Percentiles rank a stretch among this genome's conserved stretches.
These are phyloP conservation scores for Hebeloma cylindrosporum DNA, from an alignment of 768 basidiomycete species.

Conservation along the genomic window DNA sequence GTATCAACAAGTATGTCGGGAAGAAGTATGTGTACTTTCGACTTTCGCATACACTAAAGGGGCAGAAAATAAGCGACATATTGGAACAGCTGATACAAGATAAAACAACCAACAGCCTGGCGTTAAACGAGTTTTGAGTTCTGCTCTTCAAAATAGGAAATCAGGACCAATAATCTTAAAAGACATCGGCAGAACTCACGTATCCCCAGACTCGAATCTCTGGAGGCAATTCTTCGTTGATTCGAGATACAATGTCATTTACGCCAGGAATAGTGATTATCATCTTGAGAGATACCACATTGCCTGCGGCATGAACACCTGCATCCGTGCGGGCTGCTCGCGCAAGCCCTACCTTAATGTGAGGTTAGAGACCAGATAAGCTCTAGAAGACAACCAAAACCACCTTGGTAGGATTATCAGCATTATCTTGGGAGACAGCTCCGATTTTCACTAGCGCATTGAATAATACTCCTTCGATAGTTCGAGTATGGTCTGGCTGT, in stretches of 20 bases:
- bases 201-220: slow-evolving; percentile 93
- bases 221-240: slow-evolving; percentile 88
- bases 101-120: slow-evolving; percentile 54
- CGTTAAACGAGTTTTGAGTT: slow-evolving; percentile 81
- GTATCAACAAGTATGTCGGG: slow-evolving; percentile 89
- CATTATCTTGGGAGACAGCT: slow-evolving; percentile 93
- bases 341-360: slow-evolving; percentile 68
- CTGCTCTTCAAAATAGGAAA: slow-evolving; percentile 45
- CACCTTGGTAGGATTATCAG: slow-evolving; percentile 87
- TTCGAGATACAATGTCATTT: slow-evolving; percentile 61
- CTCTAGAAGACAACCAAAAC: slow-evolving; percentile 1
- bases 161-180: slow-evolving; percentile 2
- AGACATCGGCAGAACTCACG: slow-evolving; percentile 42
- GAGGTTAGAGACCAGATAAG: not conserved
- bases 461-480: slow-evolving; percentile 91
- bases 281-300: slow-evolving; percentile 89
- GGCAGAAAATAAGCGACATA: not conserved
- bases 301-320: slow-evolving; percentile 96
- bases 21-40: slow-evolving; percentile 98
- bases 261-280: slow-evolving; percentile 76
- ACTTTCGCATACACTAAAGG: slow-evolving; percentile 80
- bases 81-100: not conserved
- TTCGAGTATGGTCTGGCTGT: slow-evolving; percentile 65
- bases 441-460: slow-evolving; percentile 86
- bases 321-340: slow-evolving; percentile 96